Percentiles rank a stretch among this genome's conserved stretches.
These are phyloP conservation scores for Eimeria maxima DNA, from an alignment of 169 alveolate species.

Conservation along the genomic window DNA sequence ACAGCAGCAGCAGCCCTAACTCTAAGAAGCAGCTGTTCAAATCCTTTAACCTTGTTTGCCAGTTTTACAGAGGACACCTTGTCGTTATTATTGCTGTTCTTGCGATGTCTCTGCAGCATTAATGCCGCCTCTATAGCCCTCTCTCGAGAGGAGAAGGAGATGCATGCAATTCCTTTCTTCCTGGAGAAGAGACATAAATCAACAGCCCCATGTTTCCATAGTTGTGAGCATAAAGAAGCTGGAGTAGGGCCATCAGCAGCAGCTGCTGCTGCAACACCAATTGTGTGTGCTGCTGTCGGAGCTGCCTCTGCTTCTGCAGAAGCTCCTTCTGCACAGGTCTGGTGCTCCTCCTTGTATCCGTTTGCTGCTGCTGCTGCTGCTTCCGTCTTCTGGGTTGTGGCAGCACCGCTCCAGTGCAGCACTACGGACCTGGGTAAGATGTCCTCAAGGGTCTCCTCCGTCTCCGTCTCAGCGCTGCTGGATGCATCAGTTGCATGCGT, in stretches of 20 bases:
- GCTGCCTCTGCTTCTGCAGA: slow-evolving; percentile 41
- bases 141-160: slow-evolving; percentile 76
- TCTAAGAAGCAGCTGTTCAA: not conserved
- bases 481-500: not conserved
- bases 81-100: no score
- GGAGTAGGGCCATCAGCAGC: slow-evolving; percentile 62
- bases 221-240: slow-evolving; percentile 20
- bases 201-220: slow-evolving; percentile 54
- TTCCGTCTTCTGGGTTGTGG: not conserved
- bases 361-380: not conserved
- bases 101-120: slow-evolving; percentile 67
- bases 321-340: not conserved
- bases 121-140: slow-evolving; percentile 77
- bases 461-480: slow-evolving; percentile 21
- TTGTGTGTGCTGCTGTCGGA: not conserved
- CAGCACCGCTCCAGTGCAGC: slow-evolving; percentile 57
- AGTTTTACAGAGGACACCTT: not conserved
- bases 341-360: not conserved
- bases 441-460: slow-evolving; percentile 58
- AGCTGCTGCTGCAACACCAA: slow-evolving; percentile 12
- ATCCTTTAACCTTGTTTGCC: slow-evolving; percentile 34
- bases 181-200: slow-evolving; percentile 42
- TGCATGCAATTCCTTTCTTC: slow-evolving; percentile 16
- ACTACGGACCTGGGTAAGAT: slow-evolving; percentile 57
- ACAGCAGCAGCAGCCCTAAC: slow-evolving; percentile 9